phyloP scores from a whole-genome alignment of 176 grass and related monocot genomes.

The Eragrostis curvula region DNA sequence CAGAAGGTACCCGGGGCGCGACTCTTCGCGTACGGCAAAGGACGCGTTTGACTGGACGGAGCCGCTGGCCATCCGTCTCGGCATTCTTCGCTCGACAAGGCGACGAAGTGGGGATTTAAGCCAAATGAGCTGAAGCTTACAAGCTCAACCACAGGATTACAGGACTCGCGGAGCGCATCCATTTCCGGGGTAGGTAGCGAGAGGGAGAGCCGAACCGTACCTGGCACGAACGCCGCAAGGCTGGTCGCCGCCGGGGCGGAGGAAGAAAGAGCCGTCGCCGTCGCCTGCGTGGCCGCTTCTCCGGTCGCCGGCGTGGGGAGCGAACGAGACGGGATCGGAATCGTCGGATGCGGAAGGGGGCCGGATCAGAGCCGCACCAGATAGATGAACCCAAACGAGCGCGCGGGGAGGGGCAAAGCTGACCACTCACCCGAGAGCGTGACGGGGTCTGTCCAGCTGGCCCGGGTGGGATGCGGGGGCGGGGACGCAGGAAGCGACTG shows the following conservation, averaged over 20 bases:
- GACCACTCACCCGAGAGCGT: background rate
- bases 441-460: constrained; percentile 33
- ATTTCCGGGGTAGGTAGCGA: background rate
- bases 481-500: background rate
- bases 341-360: background rate
- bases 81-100: background rate
- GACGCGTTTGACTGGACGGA: background rate
- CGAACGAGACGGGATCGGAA: constrained; percentile 35
- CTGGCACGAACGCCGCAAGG: background rate
- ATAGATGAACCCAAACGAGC: background rate
- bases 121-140: background rate
- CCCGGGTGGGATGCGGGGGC: background rate
- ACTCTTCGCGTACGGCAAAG: background rate
- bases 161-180: background rate
- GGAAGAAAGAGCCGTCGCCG: background rate
- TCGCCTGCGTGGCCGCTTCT: background rate
- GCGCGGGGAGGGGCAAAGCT: constrained; percentile 2
- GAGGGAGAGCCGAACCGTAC: background rate
- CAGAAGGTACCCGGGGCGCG: background rate
- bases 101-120: background rate
- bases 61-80: background rate
- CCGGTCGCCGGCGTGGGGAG: constrained; percentile 26
- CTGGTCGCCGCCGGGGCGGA: background rate
- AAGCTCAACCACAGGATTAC: background rate
- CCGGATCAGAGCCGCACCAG: constrained; percentile 32